Base-by-base conservation (phyloP, 306 rosid genomes). In the Glycine soja region DNA sequence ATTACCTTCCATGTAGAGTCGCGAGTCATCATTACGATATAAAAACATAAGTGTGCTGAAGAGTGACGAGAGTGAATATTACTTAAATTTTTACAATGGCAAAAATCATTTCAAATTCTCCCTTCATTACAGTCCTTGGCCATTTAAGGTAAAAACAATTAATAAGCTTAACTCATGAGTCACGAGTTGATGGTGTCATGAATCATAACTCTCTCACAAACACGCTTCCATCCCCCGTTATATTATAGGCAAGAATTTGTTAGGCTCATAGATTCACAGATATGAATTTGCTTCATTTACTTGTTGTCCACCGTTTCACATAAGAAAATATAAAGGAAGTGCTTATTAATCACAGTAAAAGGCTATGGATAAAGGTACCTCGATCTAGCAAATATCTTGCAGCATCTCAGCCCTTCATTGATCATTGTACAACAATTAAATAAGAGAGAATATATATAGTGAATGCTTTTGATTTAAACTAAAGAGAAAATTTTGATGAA, bases 81-180 rank as follows among this genome's bases (percentile, higher is more conserved):
- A 6, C 8, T n/a, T 64, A 32, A 45, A 58, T 3, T 66, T 72
- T 70, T 76, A 59, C 24, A 24, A 40, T 15, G 76, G 66, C 75
- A 70, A 76, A 80, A 18, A 64, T 63, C n/a, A 38, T 38, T 38
- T 4, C 6, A 4, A 38, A 38, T 38, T 47, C 62, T 45, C 15
- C 15, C 38, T 72, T 72, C 53, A 50, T 47, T 18, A 24, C 9
- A 58, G 52, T 58, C 58, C 58, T 34, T 65, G 69, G 56, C 75
- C 68, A 81, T 48, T 76, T 76, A 57, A 66, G 85, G 76, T 40
- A 46, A 24, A 24, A 24, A 24, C 30, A 70, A 65, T 76, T 57
- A 45, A 72, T 77, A 54, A 42, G 66, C 8, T 72, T 42, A 70
- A 56, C 66, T 62, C 66, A 36, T 62, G 69, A 64, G 70, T 74